Evolutionary conservation across 1,284 basidiomycete genomes (phyloP).

Genomic region (Moesziomyces sp.): DNA sequence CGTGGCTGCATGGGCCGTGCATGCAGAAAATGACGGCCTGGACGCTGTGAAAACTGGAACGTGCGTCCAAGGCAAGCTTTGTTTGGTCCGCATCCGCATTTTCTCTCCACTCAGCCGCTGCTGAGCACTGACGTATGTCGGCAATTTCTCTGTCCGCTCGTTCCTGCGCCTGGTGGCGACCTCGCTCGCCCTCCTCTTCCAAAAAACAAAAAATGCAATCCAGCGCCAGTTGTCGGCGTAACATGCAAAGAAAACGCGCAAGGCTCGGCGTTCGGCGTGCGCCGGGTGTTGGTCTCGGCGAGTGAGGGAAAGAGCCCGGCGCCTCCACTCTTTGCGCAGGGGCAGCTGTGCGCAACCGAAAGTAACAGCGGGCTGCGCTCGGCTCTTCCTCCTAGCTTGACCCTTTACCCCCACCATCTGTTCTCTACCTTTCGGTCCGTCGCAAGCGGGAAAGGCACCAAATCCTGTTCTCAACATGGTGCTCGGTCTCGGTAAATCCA

Average conservation of each 20-base stretch:
- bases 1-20: not conserved
- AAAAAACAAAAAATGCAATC: too few relatives aligned
- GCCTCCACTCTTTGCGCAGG: not conserved
- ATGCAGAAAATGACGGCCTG: not conserved
- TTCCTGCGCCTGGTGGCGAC: not conserved
- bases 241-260: too few relatives aligned
- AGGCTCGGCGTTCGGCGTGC: too few relatives aligned
- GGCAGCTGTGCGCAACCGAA: not conserved
- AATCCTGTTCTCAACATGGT: conserved; percentile 10
- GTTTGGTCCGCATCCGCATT: conserved; percentile 31
- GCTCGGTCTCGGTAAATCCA: conserved; percentile 25
- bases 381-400: not conserved
- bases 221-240: too few relatives aligned
- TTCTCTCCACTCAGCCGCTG: not conserved
- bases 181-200: too few relatives aligned
- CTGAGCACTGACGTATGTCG: not conserved
- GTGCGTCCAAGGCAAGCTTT: conserved; percentile 33
- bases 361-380: too few relatives aligned
- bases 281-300: conserved; percentile 6
- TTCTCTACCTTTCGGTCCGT: too few relatives aligned
- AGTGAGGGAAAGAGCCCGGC: too few relatives aligned
- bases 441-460: not conserved
- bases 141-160: not conserved
- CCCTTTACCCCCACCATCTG: not conserved
- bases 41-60: conserved; percentile 24